These are phyloP conservation scores for Paragyromitra xinjiangensis DNA, from an alignment of 495 filamentous ascomycete genomes.

Conservation along the genomic window DNA sequence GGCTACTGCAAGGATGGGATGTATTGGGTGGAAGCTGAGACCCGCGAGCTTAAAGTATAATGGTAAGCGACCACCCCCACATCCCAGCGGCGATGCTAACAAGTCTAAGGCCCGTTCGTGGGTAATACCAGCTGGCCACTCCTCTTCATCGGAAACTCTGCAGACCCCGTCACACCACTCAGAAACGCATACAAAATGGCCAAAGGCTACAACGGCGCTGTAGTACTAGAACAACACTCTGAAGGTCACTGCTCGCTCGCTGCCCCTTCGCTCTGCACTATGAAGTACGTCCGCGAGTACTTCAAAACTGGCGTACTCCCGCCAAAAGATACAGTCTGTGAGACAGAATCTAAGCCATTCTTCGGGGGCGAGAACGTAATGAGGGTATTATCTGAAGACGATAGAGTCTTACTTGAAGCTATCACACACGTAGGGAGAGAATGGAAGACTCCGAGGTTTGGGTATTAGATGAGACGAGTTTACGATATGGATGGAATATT, in stretches of 20 bases:
- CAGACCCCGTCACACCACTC: slow-evolving; percentile 68
- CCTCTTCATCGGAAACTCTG: slow-evolving; percentile 66
- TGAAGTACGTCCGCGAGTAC: slow-evolving; percentile 42
- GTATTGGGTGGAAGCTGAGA: slow-evolving; percentile 67
- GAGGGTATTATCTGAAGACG: slow-evolving; percentile 27
- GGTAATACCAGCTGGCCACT: slow-evolving; percentile 66
- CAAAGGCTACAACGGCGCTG: slow-evolving; percentile 63
- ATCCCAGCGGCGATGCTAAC: not conserved
- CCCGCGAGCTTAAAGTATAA: slow-evolving; percentile 68
- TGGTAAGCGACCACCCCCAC: slow-evolving; percentile 16
- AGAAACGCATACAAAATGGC: slow-evolving; percentile 64
- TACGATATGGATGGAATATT: not conserved
- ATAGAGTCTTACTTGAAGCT: slow-evolving; percentile 31
- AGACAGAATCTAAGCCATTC: slow-evolving; percentile 45
- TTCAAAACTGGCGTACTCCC: slow-evolving; percentile 48
- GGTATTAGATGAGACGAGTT: not conserved
- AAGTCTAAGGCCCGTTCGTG: slow-evolving; percentile 58
- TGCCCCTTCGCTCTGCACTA: slow-evolving; percentile 47
- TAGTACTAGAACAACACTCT: slow-evolving; percentile 66
- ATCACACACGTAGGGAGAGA: slow-evolving; percentile 24
- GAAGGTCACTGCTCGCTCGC: slow-evolving; percentile 57
- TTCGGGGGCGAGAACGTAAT: slow-evolving; percentile 21
- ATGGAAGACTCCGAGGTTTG: slow-evolving; percentile 31
- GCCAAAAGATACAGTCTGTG: slow-evolving; percentile 39
- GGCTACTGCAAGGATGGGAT: slow-evolving; percentile 66